Percentiles rank a stretch among this genome's conserved stretches.
Evolutionary conservation across 179 eudicot species (phyloP).

Genomic region (Heliamphora ciliata): DNA sequence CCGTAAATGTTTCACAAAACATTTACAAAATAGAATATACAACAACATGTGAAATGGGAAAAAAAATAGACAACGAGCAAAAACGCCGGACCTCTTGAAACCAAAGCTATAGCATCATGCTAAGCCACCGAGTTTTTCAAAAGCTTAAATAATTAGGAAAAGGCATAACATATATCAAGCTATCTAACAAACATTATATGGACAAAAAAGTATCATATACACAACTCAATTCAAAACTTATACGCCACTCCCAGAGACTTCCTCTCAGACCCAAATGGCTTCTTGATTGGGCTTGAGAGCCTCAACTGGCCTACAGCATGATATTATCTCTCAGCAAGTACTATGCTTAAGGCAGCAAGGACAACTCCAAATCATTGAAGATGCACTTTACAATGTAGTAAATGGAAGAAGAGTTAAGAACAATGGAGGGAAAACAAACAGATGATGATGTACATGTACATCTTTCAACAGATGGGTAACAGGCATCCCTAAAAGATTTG

Average conservation of each 20-base stretch:
- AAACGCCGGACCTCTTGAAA: neutral
- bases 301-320: neutral
- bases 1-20: neutral
- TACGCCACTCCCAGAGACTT: neutral
- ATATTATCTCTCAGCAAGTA: neutral
- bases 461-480: constrained; percentile 9
- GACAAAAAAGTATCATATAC: neutral
- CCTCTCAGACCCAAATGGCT: neutral
- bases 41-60: neutral
- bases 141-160: neutral
- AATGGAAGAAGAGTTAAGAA: neutral
- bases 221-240: neutral
- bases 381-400: neutral
- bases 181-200: neutral
- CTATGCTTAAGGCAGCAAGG: neutral
- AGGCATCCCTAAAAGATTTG: neutral
- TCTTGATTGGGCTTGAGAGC: neutral
- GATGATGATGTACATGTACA: neutral
- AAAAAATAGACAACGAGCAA: neutral
- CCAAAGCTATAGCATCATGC: neutral
- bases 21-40: neutral
- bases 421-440: neutral
- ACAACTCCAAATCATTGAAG: neutral
- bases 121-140: neutral
- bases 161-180: neutral